phyloP scores from a whole-genome alignment of 257 asterid species.

The Przewalskia tangutica region DNA sequence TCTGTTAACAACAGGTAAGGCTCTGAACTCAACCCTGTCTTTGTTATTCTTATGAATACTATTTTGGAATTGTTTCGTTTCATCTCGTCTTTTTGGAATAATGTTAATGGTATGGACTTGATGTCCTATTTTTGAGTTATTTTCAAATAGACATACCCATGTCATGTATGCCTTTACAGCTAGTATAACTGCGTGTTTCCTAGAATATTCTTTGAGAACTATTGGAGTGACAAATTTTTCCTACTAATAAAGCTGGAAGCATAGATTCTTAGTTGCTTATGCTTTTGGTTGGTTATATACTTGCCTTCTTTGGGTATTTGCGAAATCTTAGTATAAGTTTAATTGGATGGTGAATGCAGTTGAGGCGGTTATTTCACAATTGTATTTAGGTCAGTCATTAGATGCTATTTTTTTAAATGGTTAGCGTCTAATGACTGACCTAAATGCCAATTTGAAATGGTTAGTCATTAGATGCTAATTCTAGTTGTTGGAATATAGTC shows the following conservation, averaged over 20 bases:
- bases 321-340: not conserved
- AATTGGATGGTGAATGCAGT: not conserved
- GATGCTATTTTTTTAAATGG: not conserved
- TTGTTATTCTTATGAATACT: not conserved
- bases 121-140: not conserved
- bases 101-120: not conserved
- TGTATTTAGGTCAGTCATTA: not conserved
- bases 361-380: not conserved
- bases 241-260: not conserved
- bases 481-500: not conserved
- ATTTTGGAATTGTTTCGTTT: not conserved
- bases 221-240: not conserved
- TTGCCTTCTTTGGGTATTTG: not conserved
- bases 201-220: not conserved
- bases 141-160: not conserved
- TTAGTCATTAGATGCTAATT: too few species aligned
- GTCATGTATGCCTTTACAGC: not conserved
- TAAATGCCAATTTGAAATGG: too few species aligned
- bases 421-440: too few species aligned
- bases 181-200: not conserved
- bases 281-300: not conserved
- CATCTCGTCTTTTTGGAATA: not conserved
- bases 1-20: constrained; percentile 63
- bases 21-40: not conserved
- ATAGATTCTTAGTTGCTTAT: not conserved